These are phyloP conservation scores for Neobulgaria alba DNA, from an alignment of 2,329 filamentous ascomycete species.

Conservation along the genomic window DNA sequence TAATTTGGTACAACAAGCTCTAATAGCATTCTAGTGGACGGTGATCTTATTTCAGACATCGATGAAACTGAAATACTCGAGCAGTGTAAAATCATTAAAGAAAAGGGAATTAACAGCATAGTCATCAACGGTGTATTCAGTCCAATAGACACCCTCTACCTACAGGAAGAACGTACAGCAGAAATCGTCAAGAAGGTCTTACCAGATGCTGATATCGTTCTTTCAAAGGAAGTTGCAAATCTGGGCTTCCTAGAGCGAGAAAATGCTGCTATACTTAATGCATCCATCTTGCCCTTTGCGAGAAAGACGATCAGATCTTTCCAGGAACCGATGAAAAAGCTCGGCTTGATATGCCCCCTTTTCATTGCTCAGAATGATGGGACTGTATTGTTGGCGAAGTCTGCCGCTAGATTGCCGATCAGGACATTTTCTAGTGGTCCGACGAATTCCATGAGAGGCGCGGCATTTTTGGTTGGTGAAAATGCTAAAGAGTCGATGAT, in stretches of 20 bases:
- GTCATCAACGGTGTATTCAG: slow-evolving; percentile 48
- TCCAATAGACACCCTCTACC: slow-evolving; percentile 43
- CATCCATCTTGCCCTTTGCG: slow-evolving; percentile 49
- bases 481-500: slow-evolving; percentile 9
- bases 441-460: slow-evolving; percentile 54
- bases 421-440: slow-evolving; percentile 52
- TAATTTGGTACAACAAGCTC: too few relatives aligned
- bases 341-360: slow-evolving; percentile 35
- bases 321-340: slow-evolving; percentile 38
- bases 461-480: slow-evolving; percentile 38
- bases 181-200: slow-evolving; percentile 38
- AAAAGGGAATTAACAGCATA: slow-evolving; percentile 33
- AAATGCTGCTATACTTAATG: slow-evolving; percentile 56
- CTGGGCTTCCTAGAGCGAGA: slow-evolving; percentile 40
- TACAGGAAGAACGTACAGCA: slow-evolving; percentile 41
- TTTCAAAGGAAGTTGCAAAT: slow-evolving; percentile 36
- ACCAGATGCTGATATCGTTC: slow-evolving; percentile 38
- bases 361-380: slow-evolving; percentile 57
- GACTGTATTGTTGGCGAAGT: slow-evolving; percentile 43
- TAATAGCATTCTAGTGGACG: too few relatives aligned
- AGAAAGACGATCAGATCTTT: slow-evolving; percentile 47
- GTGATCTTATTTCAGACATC: slow-evolving; percentile 33
- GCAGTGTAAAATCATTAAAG: slow-evolving; percentile 14
- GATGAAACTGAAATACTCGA: slow-evolving; percentile 28
- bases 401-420: slow-evolving; percentile 48